Percentiles rank a stretch among this genome's conserved stretches.
Evolutionary conservation across 805 yeast genomes (phyloP).

Genomic region (Saturnispora zaruensis): DNA sequence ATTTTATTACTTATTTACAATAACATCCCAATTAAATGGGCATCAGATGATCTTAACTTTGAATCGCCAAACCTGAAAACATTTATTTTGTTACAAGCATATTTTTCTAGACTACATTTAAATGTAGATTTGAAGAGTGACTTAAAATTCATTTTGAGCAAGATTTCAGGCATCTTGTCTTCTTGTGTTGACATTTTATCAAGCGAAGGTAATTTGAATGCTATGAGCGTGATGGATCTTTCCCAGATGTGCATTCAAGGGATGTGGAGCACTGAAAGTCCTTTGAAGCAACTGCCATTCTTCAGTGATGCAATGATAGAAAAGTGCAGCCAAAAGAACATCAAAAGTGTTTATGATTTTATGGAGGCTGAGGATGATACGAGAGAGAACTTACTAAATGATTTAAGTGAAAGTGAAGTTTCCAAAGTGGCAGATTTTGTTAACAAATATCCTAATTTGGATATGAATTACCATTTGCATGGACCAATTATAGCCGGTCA

Average conservation of each 20-base stretch:
- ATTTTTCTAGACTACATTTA: conserved; percentile 57
- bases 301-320: conserved; percentile 42
- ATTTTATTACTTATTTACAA: conserved; percentile 43
- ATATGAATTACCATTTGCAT: conserved; percentile 47
- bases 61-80: conserved; percentile 59
- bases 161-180: conserved; percentile 43
- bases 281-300: conserved; percentile 75
- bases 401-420: conserved; percentile 40
- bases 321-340: conserved; percentile 45
- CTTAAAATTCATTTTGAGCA: conserved; percentile 42
- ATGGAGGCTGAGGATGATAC: conserved; percentile 60
- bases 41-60: conserved; percentile 21
- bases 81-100: conserved; percentile 71
- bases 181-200: conserved; percentile 71
- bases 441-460: conserved; percentile 83
- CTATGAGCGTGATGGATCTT: conserved; percentile 76
- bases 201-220: conserved; percentile 70
- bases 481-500: conserved; percentile 35
- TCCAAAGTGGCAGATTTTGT: conserved; percentile 76
- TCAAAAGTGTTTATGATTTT: conserved; percentile 72
- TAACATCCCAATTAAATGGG: conserved; percentile 54
- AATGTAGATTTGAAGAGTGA: conserved; percentile 58
- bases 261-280: conserved; percentile 71
- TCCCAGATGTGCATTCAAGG: conserved; percentile 86
- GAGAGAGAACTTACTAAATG: conserved; percentile 51